These are phyloP conservation scores for Trichoderma arundinaceum DNA, from an alignment of 2,329 filamentous ascomycete species.

Conservation along the genomic window DNA sequence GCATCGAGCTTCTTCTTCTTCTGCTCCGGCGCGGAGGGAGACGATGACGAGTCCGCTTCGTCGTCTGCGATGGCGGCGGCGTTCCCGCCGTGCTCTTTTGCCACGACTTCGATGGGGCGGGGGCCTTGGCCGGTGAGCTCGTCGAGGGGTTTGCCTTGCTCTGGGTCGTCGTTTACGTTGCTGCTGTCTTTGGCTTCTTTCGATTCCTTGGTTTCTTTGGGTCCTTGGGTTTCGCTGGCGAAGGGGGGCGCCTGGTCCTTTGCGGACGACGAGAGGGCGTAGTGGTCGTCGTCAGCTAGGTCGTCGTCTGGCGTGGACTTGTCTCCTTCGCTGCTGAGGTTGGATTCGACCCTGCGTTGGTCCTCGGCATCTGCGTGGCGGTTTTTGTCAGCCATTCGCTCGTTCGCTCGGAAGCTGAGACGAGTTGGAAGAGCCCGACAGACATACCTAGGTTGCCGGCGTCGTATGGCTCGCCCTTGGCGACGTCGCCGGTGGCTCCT, in stretches of 20 bases:
- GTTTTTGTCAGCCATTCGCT: neutral
- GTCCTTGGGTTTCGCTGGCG: slow-evolving; percentile 13
- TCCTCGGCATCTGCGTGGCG: neutral
- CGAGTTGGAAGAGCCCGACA: too few species aligned
- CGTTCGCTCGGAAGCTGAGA: too few species aligned
- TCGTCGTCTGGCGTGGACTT: neutral
- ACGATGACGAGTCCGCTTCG: neutral
- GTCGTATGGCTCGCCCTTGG: slow-evolving; percentile 75
- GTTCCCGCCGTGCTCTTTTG: slow-evolving; percentile 43
- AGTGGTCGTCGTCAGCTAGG: neutral
- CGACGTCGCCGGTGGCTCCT: slow-evolving; percentile 70
- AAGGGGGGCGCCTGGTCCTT: slow-evolving; percentile 1
- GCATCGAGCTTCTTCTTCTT: neutral
- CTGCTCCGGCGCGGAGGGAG: neutral
- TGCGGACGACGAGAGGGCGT: neutral
- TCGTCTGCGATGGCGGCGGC: slow-evolving; percentile 36
- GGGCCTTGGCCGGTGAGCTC: slow-evolving; percentile 32
- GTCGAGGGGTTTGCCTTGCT: slow-evolving; percentile 14
- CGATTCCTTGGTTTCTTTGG: neutral
- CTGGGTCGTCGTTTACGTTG: slow-evolving; percentile 2
- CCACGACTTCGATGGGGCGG: slow-evolving; percentile 45
- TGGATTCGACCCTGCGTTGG: slow-evolving; percentile 31
- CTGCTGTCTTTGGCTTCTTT: slow-evolving; percentile 4
- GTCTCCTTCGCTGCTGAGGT: slow-evolving; percentile 2
- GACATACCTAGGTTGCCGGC: slow-evolving; percentile 73